Conservation (phyloP, 805 yeast genomes). For the Metschnikowia lunata region DNA sequence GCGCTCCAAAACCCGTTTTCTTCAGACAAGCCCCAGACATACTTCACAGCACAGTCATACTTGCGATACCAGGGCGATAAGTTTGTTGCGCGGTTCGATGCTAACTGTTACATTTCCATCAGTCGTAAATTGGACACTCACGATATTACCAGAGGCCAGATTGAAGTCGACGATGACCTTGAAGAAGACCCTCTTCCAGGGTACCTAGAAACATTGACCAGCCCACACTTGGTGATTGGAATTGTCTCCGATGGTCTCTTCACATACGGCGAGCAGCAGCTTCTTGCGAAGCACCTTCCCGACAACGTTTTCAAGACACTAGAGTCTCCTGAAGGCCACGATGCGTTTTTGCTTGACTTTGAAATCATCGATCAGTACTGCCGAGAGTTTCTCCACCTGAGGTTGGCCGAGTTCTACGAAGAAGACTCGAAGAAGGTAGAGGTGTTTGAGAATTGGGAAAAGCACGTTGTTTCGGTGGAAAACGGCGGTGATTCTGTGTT, state of each 20-base stretch:
- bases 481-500: slow-evolving; percentile 62
- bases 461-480: slow-evolving; percentile 32
- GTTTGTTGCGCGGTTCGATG: slow-evolving; percentile 86
- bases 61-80: slow-evolving; percentile 91
- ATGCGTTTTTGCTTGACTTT: slow-evolving; percentile 90
- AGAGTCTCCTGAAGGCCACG: slow-evolving; percentile 94
- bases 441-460: slow-evolving; percentile 40
- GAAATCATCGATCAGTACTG: slow-evolving; percentile 72
- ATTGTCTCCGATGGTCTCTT: slow-evolving; percentile 89
- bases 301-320: slow-evolving; percentile 65
- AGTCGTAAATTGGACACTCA: slow-evolving; percentile 94
- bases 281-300: slow-evolving; percentile 71
- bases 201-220: slow-evolving; percentile 56
- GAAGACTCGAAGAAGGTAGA: slow-evolving; percentile 37
- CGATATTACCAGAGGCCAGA: slow-evolving; percentile 79
- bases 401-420: slow-evolving; percentile 55
- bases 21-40: slow-evolving; percentile 45
- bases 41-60: slow-evolving; percentile 93
- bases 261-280: slow-evolving; percentile 87
- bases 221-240: slow-evolving; percentile 84
- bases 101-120: slow-evolving; percentile 92
- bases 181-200: slow-evolving; percentile 33
- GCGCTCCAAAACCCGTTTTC: background rate
- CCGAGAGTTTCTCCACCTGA: slow-evolving; percentile 54
- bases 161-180: slow-evolving; percentile 34